These are phyloP conservation scores for Phytophthora macrochlamydospora DNA, from an alignment of 352 stramenopile species.

Conservation along the genomic window DNA sequence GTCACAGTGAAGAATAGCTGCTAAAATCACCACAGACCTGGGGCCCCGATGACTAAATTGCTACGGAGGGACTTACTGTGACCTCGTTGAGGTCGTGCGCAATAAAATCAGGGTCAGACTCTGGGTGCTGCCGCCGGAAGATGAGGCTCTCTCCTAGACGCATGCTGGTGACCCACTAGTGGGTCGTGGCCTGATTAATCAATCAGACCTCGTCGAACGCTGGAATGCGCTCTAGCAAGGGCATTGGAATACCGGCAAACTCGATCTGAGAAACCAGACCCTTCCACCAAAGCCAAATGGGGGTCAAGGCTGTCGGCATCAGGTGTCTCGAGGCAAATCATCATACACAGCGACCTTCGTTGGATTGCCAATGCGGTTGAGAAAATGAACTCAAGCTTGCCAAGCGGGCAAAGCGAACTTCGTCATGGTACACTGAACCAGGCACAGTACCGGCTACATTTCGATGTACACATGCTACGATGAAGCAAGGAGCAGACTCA, in stretches of 20 bases:
- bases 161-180: constrained; percentile 1
- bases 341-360: constrained; percentile 2
- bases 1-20: not conserved
- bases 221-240: no score
- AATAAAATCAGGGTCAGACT: no score
- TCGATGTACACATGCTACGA: constrained; percentile 9
- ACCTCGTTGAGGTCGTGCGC: no score
- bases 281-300: not conserved
- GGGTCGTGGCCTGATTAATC: not conserved
- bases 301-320: not conserved
- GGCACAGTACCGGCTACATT: constrained; percentile 11
- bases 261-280: no score
- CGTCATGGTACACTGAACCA: constrained; percentile 16
- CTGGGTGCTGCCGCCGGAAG: not conserved
- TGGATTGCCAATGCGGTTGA: constrained; percentile 9
- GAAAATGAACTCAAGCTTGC: constrained; percentile 7
- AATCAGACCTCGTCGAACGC: no score
- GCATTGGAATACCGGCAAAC: no score
- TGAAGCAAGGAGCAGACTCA: constrained; percentile 8
- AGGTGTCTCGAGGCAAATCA: constrained; percentile 9
- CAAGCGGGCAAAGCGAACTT: constrained; percentile 2
- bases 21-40: not conserved
- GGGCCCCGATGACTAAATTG: not conserved
- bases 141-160: constrained; percentile 5
- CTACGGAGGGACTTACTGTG: constrained; percentile 1